Base-by-base conservation (phyloP, 2,329 filamentous ascomycete species). In the Talaromyces sp. region DNA sequence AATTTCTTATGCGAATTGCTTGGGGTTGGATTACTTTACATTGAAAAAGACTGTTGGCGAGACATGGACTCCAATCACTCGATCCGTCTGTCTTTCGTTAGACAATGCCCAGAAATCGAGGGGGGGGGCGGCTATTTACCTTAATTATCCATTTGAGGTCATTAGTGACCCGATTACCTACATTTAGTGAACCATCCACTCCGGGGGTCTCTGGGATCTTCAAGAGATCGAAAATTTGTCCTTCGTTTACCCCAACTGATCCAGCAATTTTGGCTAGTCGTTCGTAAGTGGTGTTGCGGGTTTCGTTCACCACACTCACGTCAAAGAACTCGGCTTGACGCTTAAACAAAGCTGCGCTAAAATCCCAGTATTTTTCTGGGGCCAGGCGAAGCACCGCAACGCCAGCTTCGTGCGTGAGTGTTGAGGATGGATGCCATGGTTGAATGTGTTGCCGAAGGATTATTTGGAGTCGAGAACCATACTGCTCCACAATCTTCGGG, bases 361-460 rank as follows among this genome's bases (percentile, higher is more conserved):
- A 97, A 14, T 81, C 78, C 86, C 88, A 96, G 81, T 95, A 97
- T 61, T 85, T 86, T 16, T 80, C 78, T 0, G 89, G 87, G 2
- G 84, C 78, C 6, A 90, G 73, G 47, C 82, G 83, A 62, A 93
- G 81, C 1, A 97, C 90, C 2, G 91, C 93, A 29, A 91, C 82
- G 3, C 80, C 92, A 29, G 91, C 89, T 81, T 97, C 93, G 51
- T 78, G 74, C 8, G 68, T 69, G 10, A 91, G 81, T 6, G 88
- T 91, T 36, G 86, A 91, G 17, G 88, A 91, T 1, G 93, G 93
- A 75, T 97, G 92, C 93, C 93, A 96, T 13, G 91, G 91, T 77
- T 96, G 91, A 66, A 97, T 85, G 71, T 96, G 91, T 71, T 93
- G 92, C 45, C 92, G 88, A 80, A 97, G 90, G 66, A 97, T 83